Evolutionary conservation across 106 monocot species (phyloP), one percentile per base, ranked within the genome.

Genomic region (Iris macrosiphon): DNA sequence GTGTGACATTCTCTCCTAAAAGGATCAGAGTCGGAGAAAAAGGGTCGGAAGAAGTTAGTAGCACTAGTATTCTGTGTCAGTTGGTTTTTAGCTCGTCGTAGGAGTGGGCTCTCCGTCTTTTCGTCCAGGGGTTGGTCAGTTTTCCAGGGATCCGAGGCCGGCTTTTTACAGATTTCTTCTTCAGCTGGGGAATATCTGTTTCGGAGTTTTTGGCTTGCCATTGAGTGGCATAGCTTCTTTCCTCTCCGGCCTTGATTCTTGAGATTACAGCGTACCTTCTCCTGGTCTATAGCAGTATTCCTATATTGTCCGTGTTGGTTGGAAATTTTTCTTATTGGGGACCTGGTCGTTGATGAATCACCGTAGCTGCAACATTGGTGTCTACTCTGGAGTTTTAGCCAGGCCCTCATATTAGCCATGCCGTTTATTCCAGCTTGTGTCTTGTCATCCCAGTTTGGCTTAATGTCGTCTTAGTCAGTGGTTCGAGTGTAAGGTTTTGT

Each of bases 1-100:
- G 75, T 88, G 93, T 28, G 84, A 94, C 53, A 76, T 94, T 67
- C 71, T 94, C 38, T 67, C 59, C 28, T 94, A 61, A 10, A 11
- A 15, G 0, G 13, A 27, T 21, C 21, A 31, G n/a, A n/a, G n/a
- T n/a, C 20, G 13, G 45, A 31, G 42, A 25, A 19, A 3, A 1
- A 33, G 3, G 2, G 27, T 6, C 21, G 42, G 8, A 27, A 62
- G 34, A 19, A 44, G 37, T 23, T 39, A 40, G 29, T 45, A 29
- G 31, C 30, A 47, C 28, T 40, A 14, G 68, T 38, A n/a, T 63
- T 33, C 49, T 29, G 12, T 68, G 60, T 38, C 24, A 21, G 32
- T 57, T 21, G 10, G 55, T 55, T 57, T 56, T 33, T 66, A 29
- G 55, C 34, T 55, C 45, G 31, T 46, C 45, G 3, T 45, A 37